Percentiles rank a stretch among this genome's conserved stretches.
These are phyloP conservation scores for Picea mariana DNA, from an alignment of 83 land plant species.

Conservation along the genomic window DNA sequence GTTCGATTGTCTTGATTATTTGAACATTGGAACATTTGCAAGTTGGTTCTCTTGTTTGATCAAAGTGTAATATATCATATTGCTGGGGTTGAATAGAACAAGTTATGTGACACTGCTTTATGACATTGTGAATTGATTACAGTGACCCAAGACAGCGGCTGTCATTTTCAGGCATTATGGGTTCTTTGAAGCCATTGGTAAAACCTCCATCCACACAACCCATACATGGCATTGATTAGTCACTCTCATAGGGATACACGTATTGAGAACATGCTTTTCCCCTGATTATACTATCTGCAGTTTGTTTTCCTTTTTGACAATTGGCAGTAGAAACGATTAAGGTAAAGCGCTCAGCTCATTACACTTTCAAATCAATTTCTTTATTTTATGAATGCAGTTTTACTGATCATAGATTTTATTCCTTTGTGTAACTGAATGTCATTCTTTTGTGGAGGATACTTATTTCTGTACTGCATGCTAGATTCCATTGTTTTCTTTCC, in stretches of 20 bases:
- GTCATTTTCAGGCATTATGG: slow-evolving; percentile 65
- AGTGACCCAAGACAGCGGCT: slow-evolving; percentile 86
- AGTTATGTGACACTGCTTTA: background rate
- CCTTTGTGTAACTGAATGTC: too few relatives aligned
- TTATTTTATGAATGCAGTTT: background rate
- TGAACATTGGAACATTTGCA: background rate
- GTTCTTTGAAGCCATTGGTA: slow-evolving; percentile 63
- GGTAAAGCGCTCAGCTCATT: background rate
- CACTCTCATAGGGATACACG: background rate
- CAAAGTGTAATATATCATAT: background rate
- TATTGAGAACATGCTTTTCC: background rate
- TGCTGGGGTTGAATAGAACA: background rate
- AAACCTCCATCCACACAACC: slow-evolving; percentile 31
- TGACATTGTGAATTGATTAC: slow-evolving; percentile 14
- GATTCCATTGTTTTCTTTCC: background rate
- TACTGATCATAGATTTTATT: background rate
- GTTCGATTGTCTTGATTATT: background rate
- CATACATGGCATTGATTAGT: background rate
- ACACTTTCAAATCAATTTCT: background rate
- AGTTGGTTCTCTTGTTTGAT: background rate
- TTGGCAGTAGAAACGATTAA: background rate
- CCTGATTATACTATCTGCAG: background rate
- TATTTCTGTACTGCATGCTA: background rate
- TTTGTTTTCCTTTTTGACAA: background rate
- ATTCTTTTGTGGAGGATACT: background rate